Base-by-base conservation (phyloP, 129 eudicot genomes). In the Ambrosia artemisiifolia region DNA sequence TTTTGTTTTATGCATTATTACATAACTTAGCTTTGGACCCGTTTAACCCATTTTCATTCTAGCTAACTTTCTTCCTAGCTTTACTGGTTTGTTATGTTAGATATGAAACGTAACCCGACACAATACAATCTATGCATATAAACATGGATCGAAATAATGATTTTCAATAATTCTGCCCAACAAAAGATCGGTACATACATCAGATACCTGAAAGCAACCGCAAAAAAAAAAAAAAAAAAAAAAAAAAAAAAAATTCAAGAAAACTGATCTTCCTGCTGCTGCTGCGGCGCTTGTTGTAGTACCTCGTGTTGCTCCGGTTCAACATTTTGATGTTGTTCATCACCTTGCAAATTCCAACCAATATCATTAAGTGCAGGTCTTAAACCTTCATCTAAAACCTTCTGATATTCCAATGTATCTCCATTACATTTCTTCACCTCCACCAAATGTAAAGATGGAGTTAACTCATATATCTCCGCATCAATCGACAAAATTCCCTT, bases 391-490 rank as follows among this genome's bases (percentile, higher is more conserved):
- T 87, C 69, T 28, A 85, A n/a, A 5, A 86, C 54, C 72, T 80
- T 81, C 51, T 79, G 78, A 73, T 87, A 90, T 75, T 90, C 96
- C 66, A 83, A 38, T 16, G 90, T 80, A 67, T 90, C 96, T 51
- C 96, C 96, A 1, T 75, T 66, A 40, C 72, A 48, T 72, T 87
- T 90, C 83, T 84, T 87, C 78, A 90, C 66, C 54, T 90, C 94
- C 12, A 87, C 88, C 83, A 90, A 5, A 73, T 81, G 85, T 32
- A 87, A 83, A 1, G 71, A 68, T 3, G 87, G 68, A 43, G 91
- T 79, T 7, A 90, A 67, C 81, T 81, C 91, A 35, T 85, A 90
- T 42, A 90, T 90, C 75, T 87, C 95, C 7, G 87, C 95, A 77
- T 87, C 96, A 66, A 90, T 83, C 0, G 87, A 74, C 82, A 90